These are phyloP conservation scores for Aureococcus anophagefferens DNA, from an alignment of 108 stramenopile species.

Conservation along the genomic window DNA sequence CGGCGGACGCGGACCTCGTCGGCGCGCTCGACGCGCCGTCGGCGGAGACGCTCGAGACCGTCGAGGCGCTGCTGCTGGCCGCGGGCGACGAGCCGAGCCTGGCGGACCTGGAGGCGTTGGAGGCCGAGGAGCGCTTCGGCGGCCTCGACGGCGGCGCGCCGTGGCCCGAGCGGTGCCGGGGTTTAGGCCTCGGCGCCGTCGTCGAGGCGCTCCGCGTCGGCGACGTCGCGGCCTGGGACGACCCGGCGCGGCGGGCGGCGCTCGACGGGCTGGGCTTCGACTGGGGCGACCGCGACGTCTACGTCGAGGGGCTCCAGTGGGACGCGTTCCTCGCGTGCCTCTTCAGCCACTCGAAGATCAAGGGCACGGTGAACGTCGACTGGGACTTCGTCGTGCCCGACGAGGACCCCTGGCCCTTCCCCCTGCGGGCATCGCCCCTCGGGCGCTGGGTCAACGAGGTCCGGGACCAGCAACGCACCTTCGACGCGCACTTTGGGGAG, in stretches of 20 bases:
- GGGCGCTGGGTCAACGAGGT: slow-evolving; percentile 64
- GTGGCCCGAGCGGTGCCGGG: too few relatives aligned
- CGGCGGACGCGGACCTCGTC: too few relatives aligned
- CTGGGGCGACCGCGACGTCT: slow-evolving; percentile 70
- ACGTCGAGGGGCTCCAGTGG: slow-evolving; percentile 52
- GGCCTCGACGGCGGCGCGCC: too few relatives aligned
- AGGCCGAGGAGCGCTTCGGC: not conserved
- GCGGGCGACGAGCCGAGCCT: too few relatives aligned
- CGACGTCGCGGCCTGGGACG: slow-evolving; percentile 72
- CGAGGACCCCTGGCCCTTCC: slow-evolving; percentile 79
- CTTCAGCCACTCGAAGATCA: slow-evolving; percentile 64
- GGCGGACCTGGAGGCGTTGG: not conserved
- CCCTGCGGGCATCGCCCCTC: slow-evolving; percentile 67
- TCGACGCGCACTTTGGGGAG: slow-evolving; percentile 72
- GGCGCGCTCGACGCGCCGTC: too few relatives aligned
- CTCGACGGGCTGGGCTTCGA: slow-evolving; percentile 74
- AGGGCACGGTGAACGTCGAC: slow-evolving; percentile 71
- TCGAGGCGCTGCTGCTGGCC: too few relatives aligned
- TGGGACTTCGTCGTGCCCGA: slow-evolving; percentile 73
- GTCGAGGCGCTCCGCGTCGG: slow-evolving; percentile 19
- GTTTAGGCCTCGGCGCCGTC: not conserved
- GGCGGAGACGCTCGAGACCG: too few relatives aligned
- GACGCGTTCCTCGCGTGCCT: slow-evolving; percentile 54
- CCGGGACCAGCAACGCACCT: slow-evolving; percentile 64
- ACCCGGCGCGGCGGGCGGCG: slow-evolving; percentile 60